A percentile compares a stretch with the other conserved stretches of the same genome.
phyloP scores from a whole-genome alignment of 192 early-diverging fungal genomes.

The Coemansia sp. region DNA sequence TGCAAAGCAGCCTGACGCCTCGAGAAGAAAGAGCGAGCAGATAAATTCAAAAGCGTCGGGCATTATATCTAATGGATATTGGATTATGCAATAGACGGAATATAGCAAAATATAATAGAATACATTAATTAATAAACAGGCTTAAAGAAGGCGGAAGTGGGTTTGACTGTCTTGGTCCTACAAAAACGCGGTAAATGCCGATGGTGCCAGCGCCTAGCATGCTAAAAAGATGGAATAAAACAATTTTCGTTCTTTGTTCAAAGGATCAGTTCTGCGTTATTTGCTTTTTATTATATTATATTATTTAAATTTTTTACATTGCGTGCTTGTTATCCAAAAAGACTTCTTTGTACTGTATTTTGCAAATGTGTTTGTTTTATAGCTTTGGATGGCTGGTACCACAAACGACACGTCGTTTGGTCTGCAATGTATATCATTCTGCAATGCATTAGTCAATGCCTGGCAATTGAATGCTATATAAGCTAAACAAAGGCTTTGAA shows the following conservation, averaged over 20 bases:
- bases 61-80: not conserved
- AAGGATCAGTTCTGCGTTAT: not conserved
- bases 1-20: constrained; percentile 1
- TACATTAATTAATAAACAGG: not conserved
- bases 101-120: not conserved
- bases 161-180: not conserved
- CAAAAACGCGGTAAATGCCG: not conserved
- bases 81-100: not conserved
- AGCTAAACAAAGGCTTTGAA: too few relatives aligned
- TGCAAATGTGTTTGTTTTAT: not conserved
- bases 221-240: not conserved
- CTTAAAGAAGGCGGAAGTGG: not conserved
- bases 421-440: not conserved
- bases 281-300: not conserved
- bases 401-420: not conserved
- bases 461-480: too few relatives aligned
- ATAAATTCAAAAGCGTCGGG: not conserved
- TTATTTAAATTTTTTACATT: not conserved
- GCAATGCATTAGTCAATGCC: not conserved
- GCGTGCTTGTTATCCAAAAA: not conserved
- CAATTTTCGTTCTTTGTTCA: not conserved
- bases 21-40: constrained; percentile 1
- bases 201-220: not conserved
- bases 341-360: not conserved
- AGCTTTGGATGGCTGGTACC: not conserved